Evolutionary conservation across 768 basidiomycete species (phyloP), one percentile per base, ranked within the genome.

Genomic region (Leccinum barrowsii): DNA sequence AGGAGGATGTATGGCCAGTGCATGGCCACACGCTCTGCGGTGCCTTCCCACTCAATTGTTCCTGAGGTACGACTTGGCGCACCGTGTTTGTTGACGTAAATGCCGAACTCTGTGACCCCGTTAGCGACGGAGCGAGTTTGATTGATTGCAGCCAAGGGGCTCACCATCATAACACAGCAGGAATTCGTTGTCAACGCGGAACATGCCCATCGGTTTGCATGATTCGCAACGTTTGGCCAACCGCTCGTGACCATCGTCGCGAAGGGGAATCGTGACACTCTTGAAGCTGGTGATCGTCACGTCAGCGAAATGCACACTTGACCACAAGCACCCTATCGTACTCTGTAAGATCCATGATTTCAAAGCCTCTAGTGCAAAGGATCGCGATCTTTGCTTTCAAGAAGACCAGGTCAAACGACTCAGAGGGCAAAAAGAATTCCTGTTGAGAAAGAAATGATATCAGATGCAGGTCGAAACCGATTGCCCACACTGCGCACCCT

Each of bases 311-410:
- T n/a, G 11, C 15, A 42, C 11, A 6, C 12, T 19, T 19, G 12
- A 30, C 1, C 1, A 10, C n/a, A 32, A 50, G 30, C 7, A 15
- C 17, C 15, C 46, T 7, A 22, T 72, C 90, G 48, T 76, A 96
- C 91, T 95, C 92, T 22, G 86, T 85, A 44, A 98, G 81, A 65
- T 98, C 93, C 90, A 98, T 98, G 66, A 98, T 96, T 73, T 98
- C 95, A 66, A 98, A 98, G 42, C 95, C 94, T 68, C 92, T 92
- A 0, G 90, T 86, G 65, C 95, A 95, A 28, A 97, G 81, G 57
- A 99, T 90, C 4, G 91, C 94, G 61, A 99, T 90, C 75, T 90
- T 91, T 8, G 90, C 90, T 70, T 95, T 94, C 57, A 98, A 77
- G 81, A 98, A 98, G 60, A 94, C 86, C 46, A 98, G 78, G 68